phyloP scores from a whole-genome alignment of 805 yeast species.

The Suhomyces prunicola region DNA sequence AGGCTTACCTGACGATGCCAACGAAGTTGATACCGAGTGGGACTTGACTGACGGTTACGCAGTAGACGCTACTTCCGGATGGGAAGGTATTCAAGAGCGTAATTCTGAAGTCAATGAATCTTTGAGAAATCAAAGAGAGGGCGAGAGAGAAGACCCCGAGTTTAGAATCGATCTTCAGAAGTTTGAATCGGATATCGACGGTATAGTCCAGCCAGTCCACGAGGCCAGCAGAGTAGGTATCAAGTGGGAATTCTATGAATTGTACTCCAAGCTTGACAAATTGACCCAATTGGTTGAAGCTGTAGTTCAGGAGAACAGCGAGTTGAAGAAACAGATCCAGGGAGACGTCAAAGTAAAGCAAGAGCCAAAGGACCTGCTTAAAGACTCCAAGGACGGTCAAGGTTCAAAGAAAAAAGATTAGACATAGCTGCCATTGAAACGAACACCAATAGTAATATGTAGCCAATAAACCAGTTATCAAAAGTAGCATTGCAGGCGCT shows the following conservation, averaged over 20 bases:
- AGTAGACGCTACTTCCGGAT: constrained; percentile 28
- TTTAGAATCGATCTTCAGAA: constrained; percentile 48
- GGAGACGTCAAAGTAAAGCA: background rate
- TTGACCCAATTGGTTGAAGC: constrained; percentile 39
- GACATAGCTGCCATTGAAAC: too few relatives aligned
- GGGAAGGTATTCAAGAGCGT: constrained; percentile 39
- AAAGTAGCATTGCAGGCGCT: too few relatives aligned
- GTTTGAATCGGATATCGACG: constrained; percentile 52
- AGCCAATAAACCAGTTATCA: background rate
- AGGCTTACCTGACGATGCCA: constrained; percentile 72
- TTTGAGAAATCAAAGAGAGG: constrained; percentile 52
- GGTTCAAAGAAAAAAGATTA: background rate
- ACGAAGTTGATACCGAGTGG: constrained; percentile 78
- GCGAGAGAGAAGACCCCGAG: constrained; percentile 68
- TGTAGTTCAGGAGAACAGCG: constrained; percentile 34
- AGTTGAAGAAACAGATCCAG: constrained; percentile 18
- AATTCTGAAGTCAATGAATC: constrained; percentile 36
- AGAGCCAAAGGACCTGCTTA: background rate
- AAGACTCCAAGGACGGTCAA: background rate
- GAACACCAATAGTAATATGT: background rate
- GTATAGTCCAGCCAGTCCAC: constrained; percentile 56
- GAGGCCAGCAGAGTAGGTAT: constrained; percentile 54
- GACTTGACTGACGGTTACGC: constrained; percentile 72
- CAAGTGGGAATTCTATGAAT: constrained; percentile 60
- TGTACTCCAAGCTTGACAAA: constrained; percentile 51